Evolutionary conservation across 2,329 filamentous ascomycete genomes (phyloP).

Genomic region (Phaeosphaeria sp.): DNA sequence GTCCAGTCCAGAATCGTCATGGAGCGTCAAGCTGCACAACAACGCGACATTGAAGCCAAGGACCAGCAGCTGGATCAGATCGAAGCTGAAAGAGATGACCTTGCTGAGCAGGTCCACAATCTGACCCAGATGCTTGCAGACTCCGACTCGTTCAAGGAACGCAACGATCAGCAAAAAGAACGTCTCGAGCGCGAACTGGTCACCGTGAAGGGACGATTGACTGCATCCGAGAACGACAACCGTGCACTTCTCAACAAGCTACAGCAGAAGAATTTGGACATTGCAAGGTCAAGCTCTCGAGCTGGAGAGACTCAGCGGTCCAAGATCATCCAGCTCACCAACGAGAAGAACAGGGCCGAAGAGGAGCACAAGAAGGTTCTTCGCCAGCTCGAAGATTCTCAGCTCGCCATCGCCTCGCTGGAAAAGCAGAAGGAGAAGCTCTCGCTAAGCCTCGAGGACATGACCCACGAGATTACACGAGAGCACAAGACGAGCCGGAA

Average conservation of each 20-base stretch:
- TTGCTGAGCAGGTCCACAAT: conserved; percentile 81
- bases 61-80: conserved; percentile 78
- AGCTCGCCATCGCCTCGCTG: conserved; percentile 79
- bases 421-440: conserved; percentile 97
- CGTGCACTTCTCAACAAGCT: conserved; percentile 94
- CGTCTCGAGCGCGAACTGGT: conserved; percentile 88
- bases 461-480: conserved; percentile 88
- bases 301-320: conserved; percentile 83
- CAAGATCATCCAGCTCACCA: conserved; percentile 76
- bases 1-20: conserved; percentile 78
- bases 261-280: conserved; percentile 95
- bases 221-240: conserved; percentile 96
- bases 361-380: conserved; percentile 82
- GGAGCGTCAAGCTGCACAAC: conserved; percentile 79
- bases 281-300: conserved; percentile 86
- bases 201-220: conserved; percentile 86
- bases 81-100: conserved; percentile 77
- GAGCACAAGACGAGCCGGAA: conserved; percentile 90
- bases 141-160: conserved; percentile 86
- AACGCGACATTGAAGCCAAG: conserved; percentile 81
- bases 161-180: conserved; percentile 93
- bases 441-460: conserved; percentile 83
- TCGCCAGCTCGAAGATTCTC: conserved; percentile 84
- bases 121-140: conserved; percentile 87
- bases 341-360: conserved; percentile 82